A percentile compares a stretch with the other conserved stretches of the same genome.
Conservation (phyloP, 768 basidiomycete genomes). For the Lactarius trivialis region DNA sequence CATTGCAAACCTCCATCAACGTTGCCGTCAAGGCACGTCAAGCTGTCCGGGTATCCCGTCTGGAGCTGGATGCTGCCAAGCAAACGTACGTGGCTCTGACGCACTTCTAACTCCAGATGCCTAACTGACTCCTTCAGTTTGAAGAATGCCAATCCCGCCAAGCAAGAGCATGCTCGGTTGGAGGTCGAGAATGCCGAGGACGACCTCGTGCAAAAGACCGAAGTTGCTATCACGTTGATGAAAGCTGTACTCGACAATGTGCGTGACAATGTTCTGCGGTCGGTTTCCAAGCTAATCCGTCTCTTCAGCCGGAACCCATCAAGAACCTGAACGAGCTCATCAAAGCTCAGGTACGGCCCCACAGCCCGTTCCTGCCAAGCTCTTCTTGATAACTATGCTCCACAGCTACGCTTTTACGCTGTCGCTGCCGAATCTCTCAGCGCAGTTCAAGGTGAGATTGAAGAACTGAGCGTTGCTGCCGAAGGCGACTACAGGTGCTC, state of each 20-base stretch:
- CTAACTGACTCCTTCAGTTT: conserved; percentile 40
- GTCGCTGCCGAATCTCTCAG: conserved; percentile 74
- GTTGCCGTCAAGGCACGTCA: conserved; percentile 91
- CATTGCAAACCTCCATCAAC: conserved; percentile 72
- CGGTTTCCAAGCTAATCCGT: not conserved
- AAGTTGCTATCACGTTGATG: conserved; percentile 94
- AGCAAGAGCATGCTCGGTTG: conserved; percentile 86
- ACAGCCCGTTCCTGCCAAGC: not conserved
- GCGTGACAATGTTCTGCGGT: conserved; percentile 28
- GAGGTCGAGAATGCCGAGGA: conserved; percentile 94
- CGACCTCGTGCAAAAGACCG: conserved; percentile 95
- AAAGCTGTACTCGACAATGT: conserved; percentile 98
- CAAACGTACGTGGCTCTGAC: conserved; percentile 51
- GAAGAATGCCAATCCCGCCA: conserved; percentile 67
- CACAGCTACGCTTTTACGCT: conserved; percentile 63
- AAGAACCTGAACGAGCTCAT: conserved; percentile 89
- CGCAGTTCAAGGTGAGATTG: conserved; percentile 84
- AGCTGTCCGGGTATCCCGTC: conserved; percentile 68
- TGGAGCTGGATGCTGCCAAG: conserved; percentile 89
- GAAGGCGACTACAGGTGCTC: conserved; percentile 88
- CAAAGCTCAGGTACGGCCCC: conserved; percentile 67
- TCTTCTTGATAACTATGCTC: not conserved
- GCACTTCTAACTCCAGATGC: not conserved
- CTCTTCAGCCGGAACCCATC: conserved; percentile 80
- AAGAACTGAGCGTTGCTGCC: conserved; percentile 86